Base-by-base conservation (phyloP, 192 early-diverging fungal species). In the Coemansia sp. region DNA sequence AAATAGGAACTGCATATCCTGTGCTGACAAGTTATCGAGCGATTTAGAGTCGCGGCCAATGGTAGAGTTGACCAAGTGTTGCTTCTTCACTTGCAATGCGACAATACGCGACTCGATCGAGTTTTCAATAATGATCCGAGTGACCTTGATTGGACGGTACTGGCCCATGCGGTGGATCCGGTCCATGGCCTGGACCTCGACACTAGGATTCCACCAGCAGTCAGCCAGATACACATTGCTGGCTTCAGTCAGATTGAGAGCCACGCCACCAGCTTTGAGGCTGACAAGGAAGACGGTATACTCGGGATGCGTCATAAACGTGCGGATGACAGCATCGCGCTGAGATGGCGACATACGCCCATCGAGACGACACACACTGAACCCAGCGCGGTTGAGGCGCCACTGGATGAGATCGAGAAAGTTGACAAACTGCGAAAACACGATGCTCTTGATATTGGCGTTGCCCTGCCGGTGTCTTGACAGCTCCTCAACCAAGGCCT, bases 131-230 rank as follows among this genome's bases (percentile, higher is more conserved):
- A 98, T 92, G 62, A 98, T 80, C 14, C 92, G 81, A 0, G 93
- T 94, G 60, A 95, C 92, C 58, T 91, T 88, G 73, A 98, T 94
- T 1, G 95, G 95, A 27, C 95, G 87, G 66, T 89, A 85, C 70
- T 98, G 95, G 14, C 95, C 95, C 70, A 98, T 86, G 51, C 94
- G 87, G 74, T 96, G 95, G 68, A 98, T 95, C 25, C 95, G 94
- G 66, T 96, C 95, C 90, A 95, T 94, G 10, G 95, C 95, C 77
- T 97, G 94, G 25, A 83, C 70, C 59, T 82, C 80, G 31, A 87
- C 86, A 17, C 86, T 86, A 6, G 89, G 89, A 45, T 91, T 90
- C 89, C 92, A 93, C 79, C 85, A 87, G 38, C 74, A 76, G 38
- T 88, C 86, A 15, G 77, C 88, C 60, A 92, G 82, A 74, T 93